Percentiles rank a stretch among this genome's conserved stretches.
Evolutionary conservation across 2,329 filamentous ascomycete genomes (phyloP).

Genomic region (Colletotrichum scovillei): DNA sequence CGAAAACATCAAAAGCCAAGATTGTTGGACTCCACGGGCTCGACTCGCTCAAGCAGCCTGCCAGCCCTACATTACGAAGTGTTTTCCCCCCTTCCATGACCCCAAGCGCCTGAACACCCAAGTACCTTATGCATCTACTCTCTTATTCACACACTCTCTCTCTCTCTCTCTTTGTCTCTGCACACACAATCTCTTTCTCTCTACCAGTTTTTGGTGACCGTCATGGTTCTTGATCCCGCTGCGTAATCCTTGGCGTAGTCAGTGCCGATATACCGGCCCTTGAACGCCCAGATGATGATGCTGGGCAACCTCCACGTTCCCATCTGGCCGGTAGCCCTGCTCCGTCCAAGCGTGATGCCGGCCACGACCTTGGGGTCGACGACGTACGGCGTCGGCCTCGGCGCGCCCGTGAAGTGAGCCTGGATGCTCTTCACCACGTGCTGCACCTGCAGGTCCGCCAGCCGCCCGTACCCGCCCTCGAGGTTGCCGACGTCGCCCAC

Average conservation of each 20-base stretch:
- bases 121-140: background rate
- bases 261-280: slow-evolving; percentile 45
- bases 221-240: slow-evolving; percentile 27
- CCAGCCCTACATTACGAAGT: background rate
- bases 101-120: slow-evolving; percentile 16
- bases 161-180: background rate
- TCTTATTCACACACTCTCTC: background rate
- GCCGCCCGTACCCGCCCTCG: slow-evolving; percentile 46
- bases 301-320: slow-evolving; percentile 47
- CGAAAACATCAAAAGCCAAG: background rate
- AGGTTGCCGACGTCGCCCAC: slow-evolving; percentile 57
- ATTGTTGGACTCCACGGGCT: background rate
- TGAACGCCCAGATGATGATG: slow-evolving; percentile 46
- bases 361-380: slow-evolving; percentile 46
- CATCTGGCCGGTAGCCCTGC: slow-evolving; percentile 48
- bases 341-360: slow-evolving; percentile 53
- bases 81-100: background rate
- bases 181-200: background rate
- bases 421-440: slow-evolving; percentile 50
- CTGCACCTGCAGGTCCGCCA: slow-evolving; percentile 46
- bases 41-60: background rate
- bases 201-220: slow-evolving; percentile 27
- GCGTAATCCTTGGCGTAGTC: slow-evolving; percentile 30
- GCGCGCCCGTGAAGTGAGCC: slow-evolving; percentile 44
- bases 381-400: slow-evolving; percentile 36